phyloP scores from a whole-genome alignment of 2,329 filamentous ascomycete genomes.

The Colletotrichum agaves region DNA sequence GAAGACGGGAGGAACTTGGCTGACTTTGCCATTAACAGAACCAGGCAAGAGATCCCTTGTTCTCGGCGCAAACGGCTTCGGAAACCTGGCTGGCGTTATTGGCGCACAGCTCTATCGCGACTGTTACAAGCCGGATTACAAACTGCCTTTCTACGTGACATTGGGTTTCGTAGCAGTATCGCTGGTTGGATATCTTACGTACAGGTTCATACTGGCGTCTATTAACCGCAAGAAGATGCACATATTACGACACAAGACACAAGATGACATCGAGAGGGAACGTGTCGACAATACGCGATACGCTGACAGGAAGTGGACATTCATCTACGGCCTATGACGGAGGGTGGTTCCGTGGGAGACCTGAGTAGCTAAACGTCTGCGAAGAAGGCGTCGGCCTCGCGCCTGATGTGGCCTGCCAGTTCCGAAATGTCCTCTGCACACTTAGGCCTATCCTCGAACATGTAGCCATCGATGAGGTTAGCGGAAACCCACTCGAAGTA shows the following conservation, averaged over 20 bases:
- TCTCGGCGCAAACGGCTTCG: conserved; percentile 49
- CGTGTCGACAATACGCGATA: conserved; percentile 40
- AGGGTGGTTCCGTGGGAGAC: background rate
- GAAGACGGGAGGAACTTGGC: background rate
- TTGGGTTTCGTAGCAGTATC: conserved; percentile 45
- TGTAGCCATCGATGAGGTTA: conserved; percentile 61
- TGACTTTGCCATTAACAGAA: conserved; percentile 25
- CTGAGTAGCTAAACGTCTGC: conserved; percentile 47
- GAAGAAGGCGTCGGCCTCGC: conserved; percentile 56
- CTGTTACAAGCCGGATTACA: conserved; percentile 46
- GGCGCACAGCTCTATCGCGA: conserved; percentile 45
- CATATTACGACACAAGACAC: conserved; percentile 39
- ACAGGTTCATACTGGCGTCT: conserved; percentile 41
- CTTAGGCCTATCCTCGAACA: conserved; percentile 64
- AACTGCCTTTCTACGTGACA: conserved; percentile 46
- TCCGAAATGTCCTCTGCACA: conserved; percentile 50
- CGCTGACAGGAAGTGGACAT: conserved; percentile 44
- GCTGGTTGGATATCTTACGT: conserved; percentile 46
- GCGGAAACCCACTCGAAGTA: conserved; percentile 71
- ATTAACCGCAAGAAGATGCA: conserved; percentile 43
- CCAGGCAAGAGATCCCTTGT: conserved; percentile 47
- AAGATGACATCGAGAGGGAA: conserved; percentile 41
- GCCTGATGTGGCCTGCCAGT: conserved; percentile 50
- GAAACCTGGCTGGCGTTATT: conserved; percentile 47
- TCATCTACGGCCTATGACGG: conserved; percentile 44